Base-by-base conservation (phyloP, 345 rosid genomes). In the Eutrema japonicum region DNA sequence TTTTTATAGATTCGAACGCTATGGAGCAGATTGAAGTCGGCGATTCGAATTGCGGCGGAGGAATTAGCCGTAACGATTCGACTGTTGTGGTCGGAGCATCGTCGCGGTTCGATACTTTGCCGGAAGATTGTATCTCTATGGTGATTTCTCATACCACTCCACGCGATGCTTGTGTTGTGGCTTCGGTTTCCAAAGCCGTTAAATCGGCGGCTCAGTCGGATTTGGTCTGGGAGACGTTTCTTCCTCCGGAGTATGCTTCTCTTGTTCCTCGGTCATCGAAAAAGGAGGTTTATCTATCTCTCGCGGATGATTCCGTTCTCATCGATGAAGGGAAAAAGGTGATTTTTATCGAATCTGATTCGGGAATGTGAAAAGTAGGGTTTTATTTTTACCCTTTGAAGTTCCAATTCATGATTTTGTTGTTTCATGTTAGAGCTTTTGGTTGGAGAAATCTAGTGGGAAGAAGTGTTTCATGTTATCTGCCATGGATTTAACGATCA, bases 391-490 rank as follows among this genome's bases (percentile, higher is more conserved):
- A 7, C 22, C 5, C 1, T 49, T 27, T 16, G 6, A 11, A 9
- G 2, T 72, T 26, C 27, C 7, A 37, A 48, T 67, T 38, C 0
- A 3, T 68, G 45, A 75, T 50, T 70, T 46, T 66, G 10, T 58
- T 30, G 3, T 36, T 38, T 3, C 16, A 16, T 16, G 16, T 16
- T 16, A 88, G 93, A 81, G 88, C 81, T 78, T 86, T 60, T 84
- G 73, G 61, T 57, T 88, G 79, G 93, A 88, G 53, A 82, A 81
- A 57, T 4, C 6, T 33, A 88, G 65, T 68, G 93, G 90, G 64
- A 85, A 83, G 82, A 83, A 81, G 58, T 85, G 90, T 68, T 88
- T 64, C 68, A 84, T 88, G 90, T 16, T 86, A 52, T 84, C 93
- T 0, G 80, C 93, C 0, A 81, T 82, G 78, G 85, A 77, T 12